phyloP scores from a whole-genome alignment of 176 grass and related monocot species.

The Paspalum vaginatum region DNA sequence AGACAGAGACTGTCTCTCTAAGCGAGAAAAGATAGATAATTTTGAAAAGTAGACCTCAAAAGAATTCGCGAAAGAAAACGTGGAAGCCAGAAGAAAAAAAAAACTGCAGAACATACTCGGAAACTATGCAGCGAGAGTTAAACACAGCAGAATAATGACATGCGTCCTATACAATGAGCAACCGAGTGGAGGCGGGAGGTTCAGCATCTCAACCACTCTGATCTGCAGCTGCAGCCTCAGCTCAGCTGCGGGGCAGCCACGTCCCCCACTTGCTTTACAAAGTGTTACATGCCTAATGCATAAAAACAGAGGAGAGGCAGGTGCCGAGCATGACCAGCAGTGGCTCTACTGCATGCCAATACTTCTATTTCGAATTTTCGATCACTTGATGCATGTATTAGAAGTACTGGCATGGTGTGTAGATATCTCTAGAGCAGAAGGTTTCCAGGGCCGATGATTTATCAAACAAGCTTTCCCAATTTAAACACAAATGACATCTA shows the following conservation, averaged over 20 bases:
- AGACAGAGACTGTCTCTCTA: neutral
- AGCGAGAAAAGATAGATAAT: neutral
- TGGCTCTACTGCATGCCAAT: conserved; percentile 9
- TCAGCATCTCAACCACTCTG: conserved; percentile 35
- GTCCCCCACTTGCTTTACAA: conserved; percentile 10
- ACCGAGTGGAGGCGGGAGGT: neutral
- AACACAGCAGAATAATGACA: neutral
- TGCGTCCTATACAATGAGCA: neutral
- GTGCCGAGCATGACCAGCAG: neutral
- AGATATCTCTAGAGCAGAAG: no score
- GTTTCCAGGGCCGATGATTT: no score
- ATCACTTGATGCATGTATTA: neutral
- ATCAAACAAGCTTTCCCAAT: no score
- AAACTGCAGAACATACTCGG: neutral
- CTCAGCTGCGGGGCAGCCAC: conserved; percentile 28
- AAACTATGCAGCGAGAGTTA: neutral
- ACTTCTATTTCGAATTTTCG: neutral
- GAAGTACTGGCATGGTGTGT: neutral
- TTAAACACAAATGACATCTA: no score
- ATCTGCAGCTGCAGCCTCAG: neutral
- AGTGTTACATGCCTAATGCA: conserved; percentile 6
- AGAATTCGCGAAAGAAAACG: neutral
- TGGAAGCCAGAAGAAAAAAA: neutral
- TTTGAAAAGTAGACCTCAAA: neutral
- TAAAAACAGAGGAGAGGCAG: conserved; percentile 5